Evolutionary conservation across 306 rosid genomes (phyloP).

Genomic region (Castanea mollissima): DNA sequence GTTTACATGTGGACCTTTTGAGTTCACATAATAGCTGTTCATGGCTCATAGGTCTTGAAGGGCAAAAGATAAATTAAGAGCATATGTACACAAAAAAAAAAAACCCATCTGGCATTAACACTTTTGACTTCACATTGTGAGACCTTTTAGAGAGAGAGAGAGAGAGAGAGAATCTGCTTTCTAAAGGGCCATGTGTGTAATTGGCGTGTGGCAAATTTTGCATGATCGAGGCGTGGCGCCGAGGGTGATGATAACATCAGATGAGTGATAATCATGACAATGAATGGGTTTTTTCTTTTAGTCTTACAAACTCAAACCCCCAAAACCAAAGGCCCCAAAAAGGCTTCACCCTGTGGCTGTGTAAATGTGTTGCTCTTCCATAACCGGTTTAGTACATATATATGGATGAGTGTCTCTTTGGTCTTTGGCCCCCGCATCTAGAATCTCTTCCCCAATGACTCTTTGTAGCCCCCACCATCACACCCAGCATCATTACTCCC

Average conservation of each 20-base stretch:
- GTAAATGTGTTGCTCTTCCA: too few species aligned
- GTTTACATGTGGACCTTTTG: too few species aligned
- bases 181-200: background rate
- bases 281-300: slow-evolving; percentile 20
- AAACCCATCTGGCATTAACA: background rate
- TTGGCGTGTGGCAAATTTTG: slow-evolving; percentile 19
- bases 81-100: background rate
- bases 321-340: background rate
- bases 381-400: too few species aligned
- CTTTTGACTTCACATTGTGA: slow-evolving; percentile 11
- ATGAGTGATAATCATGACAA: slow-evolving; percentile 50
- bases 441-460: slow-evolving; percentile 15
- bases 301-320: background rate
- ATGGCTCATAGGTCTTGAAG: too few species aligned
- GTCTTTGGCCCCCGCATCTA: slow-evolving; percentile 21
- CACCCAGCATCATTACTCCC: slow-evolving; percentile 44
- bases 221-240: slow-evolving; percentile 71
- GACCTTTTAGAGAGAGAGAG: background rate
- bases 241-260: slow-evolving; percentile 41
- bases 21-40: too few species aligned
- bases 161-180: slow-evolving; percentile 23
- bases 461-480: slow-evolving; percentile 32
- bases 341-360: background rate
- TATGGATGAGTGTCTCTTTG: too few species aligned
- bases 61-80: background rate